Conservation (phyloP, 2,329 filamentous ascomycete species). For the Pezicula rhizophila region DNA sequence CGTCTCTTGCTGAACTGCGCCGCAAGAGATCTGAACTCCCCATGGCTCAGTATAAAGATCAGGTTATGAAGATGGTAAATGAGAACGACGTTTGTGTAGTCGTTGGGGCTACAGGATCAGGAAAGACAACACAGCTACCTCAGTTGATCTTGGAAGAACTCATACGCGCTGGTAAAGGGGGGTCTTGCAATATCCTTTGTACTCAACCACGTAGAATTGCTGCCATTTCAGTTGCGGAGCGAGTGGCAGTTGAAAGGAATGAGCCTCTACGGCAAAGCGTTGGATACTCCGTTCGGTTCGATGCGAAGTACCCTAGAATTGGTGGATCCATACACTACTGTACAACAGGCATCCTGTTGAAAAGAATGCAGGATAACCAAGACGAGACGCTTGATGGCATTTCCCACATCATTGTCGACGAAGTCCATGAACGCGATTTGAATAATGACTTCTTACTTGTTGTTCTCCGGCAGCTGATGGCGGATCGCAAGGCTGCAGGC, state of each 20-base stretch:
- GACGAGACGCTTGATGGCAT: slow-evolving; percentile 80
- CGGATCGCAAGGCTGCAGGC: slow-evolving; percentile 51
- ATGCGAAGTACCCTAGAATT: slow-evolving; percentile 64
- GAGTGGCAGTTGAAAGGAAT: slow-evolving; percentile 86
- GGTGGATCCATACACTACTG: slow-evolving; percentile 76
- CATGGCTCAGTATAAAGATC: slow-evolving; percentile 76
- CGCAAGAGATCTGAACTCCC: slow-evolving; percentile 44
- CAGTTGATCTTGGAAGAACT: slow-evolving; percentile 91
- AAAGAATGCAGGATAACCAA: slow-evolving; percentile 71
- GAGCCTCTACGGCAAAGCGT: slow-evolving; percentile 74
- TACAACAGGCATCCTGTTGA: slow-evolving; percentile 84
- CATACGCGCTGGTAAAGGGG: slow-evolving; percentile 67
- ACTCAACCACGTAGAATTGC: slow-evolving; percentile 93
- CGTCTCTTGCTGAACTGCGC: not conserved
- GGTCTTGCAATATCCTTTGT: slow-evolving; percentile 79
- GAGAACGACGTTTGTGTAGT: slow-evolving; percentile 85
- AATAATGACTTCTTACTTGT: slow-evolving; percentile 93
- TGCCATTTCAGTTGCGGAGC: slow-evolving; percentile 82
- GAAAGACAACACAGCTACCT: slow-evolving; percentile 92
- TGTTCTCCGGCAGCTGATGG: slow-evolving; percentile 78
- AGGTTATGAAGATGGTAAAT: slow-evolving; percentile 76
- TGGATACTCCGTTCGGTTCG: slow-evolving; percentile 82
- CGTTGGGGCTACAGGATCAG: slow-evolving; percentile 88
- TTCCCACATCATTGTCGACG: slow-evolving; percentile 88
- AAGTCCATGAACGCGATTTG: slow-evolving; percentile 88